Conservation (phyloP, 495 filamentous ascomycete species). For the Podospora pseudopauciseta region DNA sequence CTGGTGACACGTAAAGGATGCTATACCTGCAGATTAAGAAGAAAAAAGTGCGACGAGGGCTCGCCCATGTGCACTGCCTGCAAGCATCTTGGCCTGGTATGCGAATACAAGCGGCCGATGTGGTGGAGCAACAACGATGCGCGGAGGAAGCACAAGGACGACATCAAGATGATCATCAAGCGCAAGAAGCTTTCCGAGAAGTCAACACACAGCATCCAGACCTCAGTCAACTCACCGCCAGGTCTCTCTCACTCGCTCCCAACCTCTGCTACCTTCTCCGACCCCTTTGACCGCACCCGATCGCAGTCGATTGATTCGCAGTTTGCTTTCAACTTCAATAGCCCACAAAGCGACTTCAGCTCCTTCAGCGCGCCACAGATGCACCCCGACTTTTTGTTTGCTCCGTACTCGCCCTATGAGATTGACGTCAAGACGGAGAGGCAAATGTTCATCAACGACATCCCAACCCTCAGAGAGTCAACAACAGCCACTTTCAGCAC, state of each 20-base stretch:
- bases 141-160: conserved; percentile 82
- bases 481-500: conserved; percentile 84
- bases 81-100: conserved; percentile 77
- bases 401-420: conserved; percentile 72
- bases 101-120: conserved; percentile 92
- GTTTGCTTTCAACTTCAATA: conserved; percentile 70
- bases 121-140: conserved; percentile 96
- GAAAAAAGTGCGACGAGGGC: conserved; percentile 98
- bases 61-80: conserved; percentile 84
- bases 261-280: conserved; percentile 74
- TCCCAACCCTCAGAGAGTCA: conserved; percentile 77
- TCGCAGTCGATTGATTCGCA: conserved; percentile 77
- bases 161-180: conserved; percentile 96
- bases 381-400: conserved; percentile 48
- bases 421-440: conserved; percentile 94
- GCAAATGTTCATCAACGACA: conserved; percentile 90
- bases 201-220: conserved; percentile 55
- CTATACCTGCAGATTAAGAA: conserved; percentile 90
- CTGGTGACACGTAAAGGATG: conserved; percentile 60
- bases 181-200: conserved; percentile 91
- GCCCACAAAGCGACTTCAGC: conserved; percentile 58
- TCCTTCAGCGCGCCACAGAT: conserved; percentile 53
- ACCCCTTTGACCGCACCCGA: conserved; percentile 64
- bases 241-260: conserved; percentile 78
- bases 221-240: conserved; percentile 61